A percentile compares a stretch with the other conserved stretches of the same genome.
Evolutionary conservation across 495 filamentous ascomycete species (phyloP).

Genomic region (Sphaerosporella brunnea): DNA sequence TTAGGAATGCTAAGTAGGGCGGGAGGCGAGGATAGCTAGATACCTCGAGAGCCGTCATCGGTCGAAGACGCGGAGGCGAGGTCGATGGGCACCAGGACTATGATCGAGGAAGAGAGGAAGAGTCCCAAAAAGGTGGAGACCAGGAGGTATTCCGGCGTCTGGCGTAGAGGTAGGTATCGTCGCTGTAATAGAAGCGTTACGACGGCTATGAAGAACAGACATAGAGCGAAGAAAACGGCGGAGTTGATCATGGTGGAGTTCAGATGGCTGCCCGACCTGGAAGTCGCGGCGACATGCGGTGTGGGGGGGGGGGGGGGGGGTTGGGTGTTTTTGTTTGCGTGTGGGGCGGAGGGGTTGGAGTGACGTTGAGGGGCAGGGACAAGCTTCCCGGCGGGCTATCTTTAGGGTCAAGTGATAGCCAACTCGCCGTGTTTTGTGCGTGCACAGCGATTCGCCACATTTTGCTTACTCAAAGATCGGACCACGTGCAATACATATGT

Average conservation of each 20-base stretch:
- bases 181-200: conserved; percentile 68
- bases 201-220: conserved; percentile 50
- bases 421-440: no score
- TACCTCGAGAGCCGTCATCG: conserved; percentile 49
- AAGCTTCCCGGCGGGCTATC: no score
- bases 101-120: conserved; percentile 77
- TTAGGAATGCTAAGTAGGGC: conserved; percentile 1
- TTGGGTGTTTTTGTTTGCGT: no score
- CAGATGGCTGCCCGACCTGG: no score
- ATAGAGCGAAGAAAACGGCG: conserved; percentile 20
- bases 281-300: no score
- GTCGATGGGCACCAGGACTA: conserved; percentile 92
- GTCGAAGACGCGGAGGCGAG: conserved; percentile 64
- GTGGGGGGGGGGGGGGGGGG: no score
- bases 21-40: conserved; percentile 32
- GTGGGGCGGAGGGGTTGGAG: not conserved
- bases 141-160: conserved; percentile 77
- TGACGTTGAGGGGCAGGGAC: not conserved
- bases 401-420: no score
- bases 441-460: no score
- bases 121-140: conserved; percentile 86
- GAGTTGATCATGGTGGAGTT: conserved; percentile 21
- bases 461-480: no score
- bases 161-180: conserved; percentile 73
- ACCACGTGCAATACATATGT: no score